Evolutionary conservation across 495 filamentous ascomycete genomes (phyloP).

Genomic region (Xylaria nigripes): DNA sequence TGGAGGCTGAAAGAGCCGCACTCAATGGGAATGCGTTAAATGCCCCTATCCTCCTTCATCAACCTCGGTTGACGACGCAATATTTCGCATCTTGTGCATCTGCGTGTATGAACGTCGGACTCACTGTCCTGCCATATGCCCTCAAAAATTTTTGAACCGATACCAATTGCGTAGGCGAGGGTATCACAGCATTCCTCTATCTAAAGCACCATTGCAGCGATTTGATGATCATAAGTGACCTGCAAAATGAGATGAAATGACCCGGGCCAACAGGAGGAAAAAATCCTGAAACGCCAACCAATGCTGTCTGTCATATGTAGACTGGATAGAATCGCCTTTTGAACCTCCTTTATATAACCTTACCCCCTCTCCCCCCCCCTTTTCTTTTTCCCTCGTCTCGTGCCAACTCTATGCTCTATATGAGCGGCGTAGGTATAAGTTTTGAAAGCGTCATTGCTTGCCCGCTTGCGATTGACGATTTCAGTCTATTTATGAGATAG

Average conservation of each 20-base stretch:
- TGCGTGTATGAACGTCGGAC: not conserved
- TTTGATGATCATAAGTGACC: not conserved
- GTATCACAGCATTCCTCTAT: conserved; percentile 2
- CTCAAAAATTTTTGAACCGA: not conserved
- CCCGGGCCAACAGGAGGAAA: not conserved
- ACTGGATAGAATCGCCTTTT: conserved; percentile 3
- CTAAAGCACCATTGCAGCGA: not conserved
- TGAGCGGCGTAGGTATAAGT: not conserved
- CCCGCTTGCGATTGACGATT: not conserved
- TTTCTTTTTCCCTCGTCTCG: not conserved
- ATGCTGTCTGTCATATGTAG: conserved; percentile 7
- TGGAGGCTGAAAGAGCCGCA: not conserved
- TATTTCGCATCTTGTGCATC: not conserved
- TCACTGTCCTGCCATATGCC: not conserved
- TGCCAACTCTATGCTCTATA: conserved; percentile 7
- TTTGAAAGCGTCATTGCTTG: conserved; percentile 1
- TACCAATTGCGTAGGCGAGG: not conserved
- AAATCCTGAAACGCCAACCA: conserved; percentile 12
- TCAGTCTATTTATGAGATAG: not conserved
- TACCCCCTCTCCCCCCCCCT: not conserved
- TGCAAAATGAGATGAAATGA: conserved; percentile 8
- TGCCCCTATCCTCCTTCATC: too few species aligned
- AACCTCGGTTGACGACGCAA: not conserved
- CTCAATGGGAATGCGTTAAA: not conserved
- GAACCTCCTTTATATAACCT: not conserved